Evolutionary conservation across 192 early-diverging fungal genomes (phyloP), one percentile per base, ranked within the genome.

Genomic region (Coemansia sp.): DNA sequence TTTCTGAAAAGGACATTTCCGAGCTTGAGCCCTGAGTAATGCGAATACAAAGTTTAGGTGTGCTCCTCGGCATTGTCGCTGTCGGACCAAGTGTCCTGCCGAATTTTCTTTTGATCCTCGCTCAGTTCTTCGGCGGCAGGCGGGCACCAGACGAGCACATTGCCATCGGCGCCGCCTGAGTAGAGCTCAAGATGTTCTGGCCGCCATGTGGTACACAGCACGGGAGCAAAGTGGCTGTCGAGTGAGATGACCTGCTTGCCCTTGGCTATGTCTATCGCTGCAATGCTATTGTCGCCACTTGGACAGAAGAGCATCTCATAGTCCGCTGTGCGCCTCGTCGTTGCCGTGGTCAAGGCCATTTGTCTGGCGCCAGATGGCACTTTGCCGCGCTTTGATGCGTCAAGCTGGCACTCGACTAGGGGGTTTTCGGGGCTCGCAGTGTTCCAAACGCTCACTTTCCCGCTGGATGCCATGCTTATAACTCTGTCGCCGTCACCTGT

Each of bases 371-470:
- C 62, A 1, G n/a, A 25, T 3, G 41, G 16, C 2, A 14, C 21
- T 5, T 59, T 53, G 16, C 38, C 35, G 56, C 37, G 35, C 36
- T 42, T 57, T 35, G 23, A 2, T 18, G 1, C 25, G 11, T 25
- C 36, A 3, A 34, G 38, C 18, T 31, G 38, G 13, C 59, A 53
- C 0, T 65, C 62, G 18, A 34, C 36, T 37, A 45, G 7, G 0
- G 64, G 68, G 0, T 20, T 18, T 10, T 61, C 52, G 4, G 74
- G 67, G 1, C 37, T 21, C 2, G 57, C 50, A 10, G 33, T 48
- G 33, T 41, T 36, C 92, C 92, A 94, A 8, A 88, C 75, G 14
- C 85, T 84, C 47, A 91, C 76, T 42, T 73, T 82, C 28, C 85
- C 79, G 66, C 90, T 91, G n/a, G 81, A 69, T 0, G 84, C 87